Evolutionary conservation across 2,329 filamentous ascomycete species (phyloP), one percentile per base, ranked within the genome.

Genomic region (Boeremia exigua): DNA sequence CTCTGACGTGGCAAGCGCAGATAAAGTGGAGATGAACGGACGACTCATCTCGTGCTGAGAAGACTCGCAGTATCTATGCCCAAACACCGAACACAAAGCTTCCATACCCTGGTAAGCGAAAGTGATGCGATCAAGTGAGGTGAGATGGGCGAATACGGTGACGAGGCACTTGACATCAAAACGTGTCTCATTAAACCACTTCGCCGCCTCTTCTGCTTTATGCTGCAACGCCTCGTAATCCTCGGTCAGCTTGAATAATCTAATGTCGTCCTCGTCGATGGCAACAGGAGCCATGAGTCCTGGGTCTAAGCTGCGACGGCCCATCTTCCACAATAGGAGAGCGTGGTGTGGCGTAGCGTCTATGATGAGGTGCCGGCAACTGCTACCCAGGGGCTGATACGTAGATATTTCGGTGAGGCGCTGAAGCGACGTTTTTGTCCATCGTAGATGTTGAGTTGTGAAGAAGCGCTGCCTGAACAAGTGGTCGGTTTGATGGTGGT

Each of bases 11-110:
- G 50, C 50, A 11, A 71, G 59, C 1, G 67, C 66, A 14, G 48
- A 23, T 52, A 71, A 60, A 17, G 64, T 67, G 6, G 53, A 56
- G 2, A 71, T 59, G n/a, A 70, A 71, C 1, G 68, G 68, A 7
- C 67, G 54, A 6, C 62, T 65, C 65, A 69, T 70, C 25, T 71
- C 68, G n/a, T 64, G 64, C 39, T 67, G 66, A 36, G 60, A 65
- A 8, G 28, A 46, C 29, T 66, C 58, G 46, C 67, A 69, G 30
- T 70, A 70, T n/a, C 46, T 28, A 0, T 50, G 40, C 3, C 50
- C 50, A 10, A 66, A 67, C 17, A 59, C 64, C 2, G 54, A 50
- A 17, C 60, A 65, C 10, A 38, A 39, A 4, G 33, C 25, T 6
- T 61, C 52, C 48, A 69, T 64, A 6, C 67, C 63, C 5, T 36